phyloP scores from a whole-genome alignment of 164 flowering plant genomes.

The Chimonanthus praecox region DNA sequence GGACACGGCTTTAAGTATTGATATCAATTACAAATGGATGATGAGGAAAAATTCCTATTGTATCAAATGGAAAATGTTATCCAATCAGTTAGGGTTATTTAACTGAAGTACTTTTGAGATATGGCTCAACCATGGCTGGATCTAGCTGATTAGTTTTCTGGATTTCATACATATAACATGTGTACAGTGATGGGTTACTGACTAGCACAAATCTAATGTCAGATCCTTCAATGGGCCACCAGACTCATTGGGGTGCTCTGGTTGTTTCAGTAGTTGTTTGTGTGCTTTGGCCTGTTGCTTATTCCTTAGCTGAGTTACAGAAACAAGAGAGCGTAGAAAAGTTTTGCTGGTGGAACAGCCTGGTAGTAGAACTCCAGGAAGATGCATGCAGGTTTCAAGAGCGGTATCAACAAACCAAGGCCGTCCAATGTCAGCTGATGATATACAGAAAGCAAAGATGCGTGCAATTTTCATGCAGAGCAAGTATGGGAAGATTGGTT shows the following conservation, averaged over 20 bases:
- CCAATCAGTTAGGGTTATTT: not conserved
- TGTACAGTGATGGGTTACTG: not conserved
- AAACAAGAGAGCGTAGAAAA: slow-evolving; percentile 70
- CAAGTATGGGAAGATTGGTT: slow-evolving; percentile 54
- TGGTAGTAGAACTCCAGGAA: slow-evolving; percentile 45
- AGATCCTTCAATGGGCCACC: not conserved
- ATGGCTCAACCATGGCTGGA: not conserved
- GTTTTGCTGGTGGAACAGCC: slow-evolving; percentile 89
- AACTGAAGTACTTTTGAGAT: not conserved
- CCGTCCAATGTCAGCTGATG: slow-evolving; percentile 96
- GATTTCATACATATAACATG: not conserved
- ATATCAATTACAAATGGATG: not conserved
- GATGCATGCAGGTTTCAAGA: slow-evolving; percentile 47
- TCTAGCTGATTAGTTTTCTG: not conserved
- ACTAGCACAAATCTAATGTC: not conserved
- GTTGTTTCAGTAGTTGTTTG: slow-evolving; percentile 2
- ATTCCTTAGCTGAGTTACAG: slow-evolving; percentile 60
- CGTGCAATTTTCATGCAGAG: slow-evolving; percentile 78
- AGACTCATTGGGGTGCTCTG: not conserved
- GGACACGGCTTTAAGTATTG: not conserved
- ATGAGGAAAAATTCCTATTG: not conserved
- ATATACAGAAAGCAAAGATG: slow-evolving; percentile 95
- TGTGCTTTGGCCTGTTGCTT: not conserved
- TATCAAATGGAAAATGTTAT: not conserved
- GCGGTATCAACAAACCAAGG: slow-evolving; percentile 43